Base-by-base conservation (phyloP, 2,329 filamentous ascomycete species). In the Epichloe gansuensis region DNA sequence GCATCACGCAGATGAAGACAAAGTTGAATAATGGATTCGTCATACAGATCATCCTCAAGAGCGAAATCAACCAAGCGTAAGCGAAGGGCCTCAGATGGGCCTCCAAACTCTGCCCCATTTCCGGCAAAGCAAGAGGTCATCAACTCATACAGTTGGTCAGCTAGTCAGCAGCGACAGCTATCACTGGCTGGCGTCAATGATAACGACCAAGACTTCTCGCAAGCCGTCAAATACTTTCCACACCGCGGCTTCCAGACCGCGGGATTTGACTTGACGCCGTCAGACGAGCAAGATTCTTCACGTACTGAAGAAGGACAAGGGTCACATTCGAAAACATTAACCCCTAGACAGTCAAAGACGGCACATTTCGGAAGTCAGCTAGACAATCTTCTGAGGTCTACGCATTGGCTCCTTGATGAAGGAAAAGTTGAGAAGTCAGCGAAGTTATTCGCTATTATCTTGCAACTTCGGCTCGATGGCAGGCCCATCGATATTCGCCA, bases 361-460 rank as follows among this genome's bases (percentile, higher is more conserved):
- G 55, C 58, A 49, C 59, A 56, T 27, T 57, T 55, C 1, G 58
- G 57, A 23, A 57, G 70, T 17, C 84, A 90, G 66, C 66, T 91
- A 5, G 74, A 78, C 51, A 78, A 83, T 11, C 68, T 95, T 52
- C 81, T 81, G 1, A 75, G 82, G 3, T 72, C 90, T 17, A 69
- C 93, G 59, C 84, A 93, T 65, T 78, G 78, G 38, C 87, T 84
- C 60, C 74, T 96, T 41, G 74, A 84, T 31, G 73, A 80, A 55
- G 79, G 81, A 35, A 85, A 94, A 60, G 83, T 89, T 54, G 58
- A 73, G 2, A 82, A 85, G 41, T 89, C 90, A 0, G 79, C 79
- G 48, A 75, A 86, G 54, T 85, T 87, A 0, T 91, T 88, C 74
- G 84, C 81, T 1, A 69, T 95, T 57, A 74, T 95, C 35, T 64